Evolutionary conservation across 257 asterid genomes (phyloP), one percentile per base, ranked within the genome.

Genomic region (Thymus mandschuricus): DNA sequence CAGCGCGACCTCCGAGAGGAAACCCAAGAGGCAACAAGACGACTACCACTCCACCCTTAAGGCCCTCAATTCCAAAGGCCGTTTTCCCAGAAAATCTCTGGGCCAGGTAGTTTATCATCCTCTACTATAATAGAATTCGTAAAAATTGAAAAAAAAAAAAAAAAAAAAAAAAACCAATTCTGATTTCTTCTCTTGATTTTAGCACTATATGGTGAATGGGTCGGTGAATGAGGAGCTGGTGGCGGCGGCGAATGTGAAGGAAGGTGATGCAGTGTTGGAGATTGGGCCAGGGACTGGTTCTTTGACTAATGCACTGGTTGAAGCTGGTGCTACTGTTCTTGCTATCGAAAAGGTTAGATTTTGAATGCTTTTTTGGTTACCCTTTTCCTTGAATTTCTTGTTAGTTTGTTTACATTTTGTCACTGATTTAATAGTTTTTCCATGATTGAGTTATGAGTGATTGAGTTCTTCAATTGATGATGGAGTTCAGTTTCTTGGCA

Each of bases 231-330:
- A 92, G 52, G 89, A 88, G 79, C 81, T 95, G 30, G 92, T 82
- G 50, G 83, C 81, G 70, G 89, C 90, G 35, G 98, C 92, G 46
- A 79, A 84, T 21, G 94, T 92, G 52, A 80, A 80, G 72, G 96
- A 87, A 81, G 98, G 98, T 40, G 98, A 95, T 73, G 45, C 88
- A 29, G 98, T 95, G 76, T 88, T 92, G 40, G 99, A 95, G 73
- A 92, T 95, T 76, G 98, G 99, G 31, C 97, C 98, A 4, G 98
- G 97, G 60, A 95, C 99, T 68, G 99, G 99, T 76, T 95, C 99
- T 34, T 87, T 92, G 81, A 92, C 99, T 56, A 86, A 85, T 82
- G 92, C 69, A 12, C 89, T 95, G 59, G 92, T 95, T 10, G 78
- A 80, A 78, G 85, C 96, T 70, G 97, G 98, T 60, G 98, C 98